These are phyloP conservation scores for Monilinia laxa DNA, from an alignment of 2,329 filamentous ascomycete genomes.

Conservation along the genomic window DNA sequence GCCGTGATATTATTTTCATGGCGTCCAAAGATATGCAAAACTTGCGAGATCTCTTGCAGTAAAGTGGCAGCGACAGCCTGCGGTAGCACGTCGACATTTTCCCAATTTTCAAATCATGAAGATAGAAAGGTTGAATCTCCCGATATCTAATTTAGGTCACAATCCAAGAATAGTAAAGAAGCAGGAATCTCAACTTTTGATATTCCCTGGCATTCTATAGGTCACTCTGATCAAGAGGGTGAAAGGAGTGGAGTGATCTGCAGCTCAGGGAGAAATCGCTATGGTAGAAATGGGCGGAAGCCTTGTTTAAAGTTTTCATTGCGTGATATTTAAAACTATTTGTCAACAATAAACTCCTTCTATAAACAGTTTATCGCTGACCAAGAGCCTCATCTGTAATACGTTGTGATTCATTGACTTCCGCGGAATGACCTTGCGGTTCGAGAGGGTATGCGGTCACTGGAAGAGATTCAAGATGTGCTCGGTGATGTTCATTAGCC, in stretches of 20 bases:
- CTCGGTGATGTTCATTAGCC: constrained; percentile 87
- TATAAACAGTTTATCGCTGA: constrained; percentile 51
- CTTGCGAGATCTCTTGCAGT: not conserved
- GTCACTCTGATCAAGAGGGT: not conserved
- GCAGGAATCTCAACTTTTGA: not conserved
- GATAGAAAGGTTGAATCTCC: not conserved
- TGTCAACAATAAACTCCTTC: constrained; percentile 18
- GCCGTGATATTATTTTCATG: not conserved
- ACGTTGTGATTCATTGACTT: constrained; percentile 57
- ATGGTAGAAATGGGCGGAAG: not conserved
- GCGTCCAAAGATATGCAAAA: not conserved
- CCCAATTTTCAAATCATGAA: not conserved
- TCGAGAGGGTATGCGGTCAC: constrained; percentile 78
- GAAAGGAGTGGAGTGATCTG: not conserved
- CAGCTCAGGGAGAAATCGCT: not conserved
- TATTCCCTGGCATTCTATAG: not conserved
- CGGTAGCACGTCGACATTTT: not conserved
- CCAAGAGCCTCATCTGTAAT: constrained; percentile 58
- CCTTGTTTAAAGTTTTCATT: constrained; percentile 23
- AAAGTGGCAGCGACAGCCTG: not conserved
- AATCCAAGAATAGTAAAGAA: not conserved
- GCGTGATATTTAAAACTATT: constrained; percentile 33
- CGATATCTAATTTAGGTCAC: not conserved
- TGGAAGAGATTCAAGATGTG: constrained; percentile 79
- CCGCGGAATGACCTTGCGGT: constrained; percentile 56